These are phyloP conservation scores for Nothomitra cinnamomea DNA, from an alignment of 2,329 filamentous ascomycete species.

Conservation along the genomic window DNA sequence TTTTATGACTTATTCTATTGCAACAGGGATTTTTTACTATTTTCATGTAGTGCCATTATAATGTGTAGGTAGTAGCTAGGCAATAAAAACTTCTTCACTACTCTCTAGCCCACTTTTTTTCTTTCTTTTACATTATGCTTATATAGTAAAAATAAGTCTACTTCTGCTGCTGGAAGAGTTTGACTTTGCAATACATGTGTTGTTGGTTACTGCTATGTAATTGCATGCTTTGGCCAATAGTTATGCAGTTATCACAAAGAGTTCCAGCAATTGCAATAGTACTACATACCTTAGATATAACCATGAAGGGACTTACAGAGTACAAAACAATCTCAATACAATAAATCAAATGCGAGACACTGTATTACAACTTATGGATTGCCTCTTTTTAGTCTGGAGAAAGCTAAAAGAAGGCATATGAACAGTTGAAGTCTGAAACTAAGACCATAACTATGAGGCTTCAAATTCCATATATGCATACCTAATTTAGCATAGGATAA, in stretches of 20 bases:
- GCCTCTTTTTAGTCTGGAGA: not conserved
- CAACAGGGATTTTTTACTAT: too few relatives aligned
- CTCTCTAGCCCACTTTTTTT: too few relatives aligned
- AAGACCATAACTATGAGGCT: not conserved
- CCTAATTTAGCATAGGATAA: not conserved
- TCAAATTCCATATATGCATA: not conserved
- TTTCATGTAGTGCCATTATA: too few relatives aligned
- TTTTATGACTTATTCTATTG: too few relatives aligned
- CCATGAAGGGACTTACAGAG: not conserved
- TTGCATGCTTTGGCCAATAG: not conserved
- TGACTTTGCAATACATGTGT: too few relatives aligned
- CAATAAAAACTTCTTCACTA: too few relatives aligned
- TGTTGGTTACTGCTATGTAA: not conserved
- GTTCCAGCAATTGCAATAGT: not conserved
- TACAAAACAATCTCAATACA: not conserved
- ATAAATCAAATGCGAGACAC: not conserved
- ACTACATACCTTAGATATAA: not conserved
- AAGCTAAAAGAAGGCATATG: not conserved
- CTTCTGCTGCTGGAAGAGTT: too few relatives aligned
- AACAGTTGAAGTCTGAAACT: not conserved
- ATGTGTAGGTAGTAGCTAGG: too few relatives aligned
- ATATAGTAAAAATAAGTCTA: too few relatives aligned
- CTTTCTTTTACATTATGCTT: too few relatives aligned
- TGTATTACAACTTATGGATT: not conserved
- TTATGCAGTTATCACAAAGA: not conserved